Conservation (phyloP, 768 basidiomycete genomes). For the Leccinum broughii region DNA sequence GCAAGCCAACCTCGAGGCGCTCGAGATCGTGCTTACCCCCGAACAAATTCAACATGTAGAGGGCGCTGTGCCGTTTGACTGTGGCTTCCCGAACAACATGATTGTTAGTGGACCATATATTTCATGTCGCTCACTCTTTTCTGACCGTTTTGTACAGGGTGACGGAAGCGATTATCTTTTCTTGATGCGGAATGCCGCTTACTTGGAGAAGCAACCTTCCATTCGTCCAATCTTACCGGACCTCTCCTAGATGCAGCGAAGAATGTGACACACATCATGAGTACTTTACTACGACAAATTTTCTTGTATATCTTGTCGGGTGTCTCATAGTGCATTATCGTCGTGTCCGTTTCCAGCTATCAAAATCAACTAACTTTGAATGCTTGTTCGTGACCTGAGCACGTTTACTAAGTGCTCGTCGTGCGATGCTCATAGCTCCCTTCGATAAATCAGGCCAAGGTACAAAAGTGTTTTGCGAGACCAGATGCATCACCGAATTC, state of each 20-base stretch:
- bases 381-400: background rate
- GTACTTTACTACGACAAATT: background rate
- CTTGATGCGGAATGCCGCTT: conserved; percentile 12
- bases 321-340: background rate
- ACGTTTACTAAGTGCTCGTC: background rate
- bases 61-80: conserved; percentile 41
- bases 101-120: background rate
- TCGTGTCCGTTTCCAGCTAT: background rate
- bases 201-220: conserved; percentile 25
- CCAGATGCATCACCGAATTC: background rate
- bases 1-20: no score
- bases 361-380: background rate
- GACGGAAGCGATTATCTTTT: conserved; percentile 21
- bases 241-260: background rate
- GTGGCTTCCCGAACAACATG: conserved; percentile 41
- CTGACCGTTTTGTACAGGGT: conserved; percentile 21
- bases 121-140: background rate
- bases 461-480: background rate
- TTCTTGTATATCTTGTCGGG: background rate
- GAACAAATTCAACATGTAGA: conserved; percentile 43
- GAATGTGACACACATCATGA: background rate
- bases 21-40: no score
- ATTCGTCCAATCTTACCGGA: conserved; percentile 7
- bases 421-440: background rate
- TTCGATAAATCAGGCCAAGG: background rate